Evolutionary conservation across 345 rosid genomes (phyloP), one percentile per base, ranked within the genome.

Genomic region (Mangifera indica): DNA sequence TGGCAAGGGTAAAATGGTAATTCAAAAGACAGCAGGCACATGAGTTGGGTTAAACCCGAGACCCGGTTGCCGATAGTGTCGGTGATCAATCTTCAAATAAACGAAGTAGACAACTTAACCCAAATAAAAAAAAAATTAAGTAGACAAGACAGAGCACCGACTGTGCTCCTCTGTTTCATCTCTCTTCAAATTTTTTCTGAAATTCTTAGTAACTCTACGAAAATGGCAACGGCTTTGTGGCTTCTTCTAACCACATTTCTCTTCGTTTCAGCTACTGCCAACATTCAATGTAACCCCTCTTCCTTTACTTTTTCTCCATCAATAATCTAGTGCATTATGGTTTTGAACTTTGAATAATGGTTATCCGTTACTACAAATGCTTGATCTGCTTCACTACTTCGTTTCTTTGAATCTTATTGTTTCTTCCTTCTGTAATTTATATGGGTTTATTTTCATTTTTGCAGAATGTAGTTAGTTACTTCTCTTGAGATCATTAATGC

Each of bases 241-340:
- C 54, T 77, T 53, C 70, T 81, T 57, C 9, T 76, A 15, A 49
- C 77, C 61, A 62, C 74, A 5, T 62, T 82, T 25, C 72, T 84
- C 32, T 76, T 76, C 54, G 29, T 81, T 52, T 76, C 78, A 59
- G 81, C 79, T 67, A 74, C 83, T 72, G 87, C 84, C 21, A 52
- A 60, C 37, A 55, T 70, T 45, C 82, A 77, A 22, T 32, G 89
- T 86, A 78, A n/a, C 80, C 44, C 20, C 2, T 17, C 21, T n/a
- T 10, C 13, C 10, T 29, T n/a, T n/a, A n/a, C n/a, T n/a, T n/a
- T n/a, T n/a, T n/a, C n/a, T n/a, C n/a, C n/a, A n/a, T n/a, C n/a
- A 10, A 55, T 22, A 59, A 66, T 77, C 71, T 32, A 24, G 17
- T 61, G 18, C 24, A 21, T 42, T 25, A 15, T 32, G 7, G 15